Conservation (phyloP, 2,329 filamentous ascomycete genomes). For the Clarireedia homoeocarpa region DNA sequence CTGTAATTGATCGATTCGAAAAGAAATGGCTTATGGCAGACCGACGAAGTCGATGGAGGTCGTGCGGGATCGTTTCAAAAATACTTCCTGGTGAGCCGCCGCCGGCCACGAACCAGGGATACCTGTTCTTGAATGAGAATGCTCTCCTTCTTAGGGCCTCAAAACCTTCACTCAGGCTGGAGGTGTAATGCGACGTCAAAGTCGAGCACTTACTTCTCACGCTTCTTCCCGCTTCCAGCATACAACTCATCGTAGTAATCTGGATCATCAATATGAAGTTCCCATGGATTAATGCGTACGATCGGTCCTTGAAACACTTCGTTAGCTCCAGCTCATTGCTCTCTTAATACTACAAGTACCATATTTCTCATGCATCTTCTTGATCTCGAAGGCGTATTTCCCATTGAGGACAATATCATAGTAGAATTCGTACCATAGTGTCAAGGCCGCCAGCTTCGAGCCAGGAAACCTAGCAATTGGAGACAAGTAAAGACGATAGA, state of each 20-base stretch:
- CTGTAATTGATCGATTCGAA: constrained; percentile 13
- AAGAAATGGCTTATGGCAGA: constrained; percentile 21
- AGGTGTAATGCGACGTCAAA: not conserved
- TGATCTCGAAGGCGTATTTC: constrained; percentile 36
- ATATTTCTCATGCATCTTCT: constrained; percentile 36
- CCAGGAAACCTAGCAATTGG: constrained; percentile 29
- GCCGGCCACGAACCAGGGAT: not conserved
- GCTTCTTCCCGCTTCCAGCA: constrained; percentile 15
- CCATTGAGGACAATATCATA: constrained; percentile 36
- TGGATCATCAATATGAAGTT: constrained; percentile 32
- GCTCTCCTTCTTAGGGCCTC: not conserved
- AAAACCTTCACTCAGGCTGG: not conserved
- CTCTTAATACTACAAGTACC: constrained; percentile 8
- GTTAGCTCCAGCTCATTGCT: constrained; percentile 21
- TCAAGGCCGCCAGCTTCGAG: constrained; percentile 28
- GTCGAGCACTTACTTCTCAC: constrained; percentile 11
- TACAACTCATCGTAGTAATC: constrained; percentile 36
- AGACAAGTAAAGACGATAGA: constrained; percentile 29
- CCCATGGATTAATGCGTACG: constrained; percentile 22
- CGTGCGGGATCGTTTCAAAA: constrained; percentile 14
- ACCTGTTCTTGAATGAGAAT: not conserved
- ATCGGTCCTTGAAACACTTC: constrained; percentile 14
- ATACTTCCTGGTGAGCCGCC: not conserved
- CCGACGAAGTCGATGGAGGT: constrained; percentile 17
- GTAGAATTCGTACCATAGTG: constrained; percentile 29